These are phyloP conservation scores for Phialophora expanda DNA, from an alignment of 2,329 filamentous ascomycete species.

Conservation along the genomic window DNA sequence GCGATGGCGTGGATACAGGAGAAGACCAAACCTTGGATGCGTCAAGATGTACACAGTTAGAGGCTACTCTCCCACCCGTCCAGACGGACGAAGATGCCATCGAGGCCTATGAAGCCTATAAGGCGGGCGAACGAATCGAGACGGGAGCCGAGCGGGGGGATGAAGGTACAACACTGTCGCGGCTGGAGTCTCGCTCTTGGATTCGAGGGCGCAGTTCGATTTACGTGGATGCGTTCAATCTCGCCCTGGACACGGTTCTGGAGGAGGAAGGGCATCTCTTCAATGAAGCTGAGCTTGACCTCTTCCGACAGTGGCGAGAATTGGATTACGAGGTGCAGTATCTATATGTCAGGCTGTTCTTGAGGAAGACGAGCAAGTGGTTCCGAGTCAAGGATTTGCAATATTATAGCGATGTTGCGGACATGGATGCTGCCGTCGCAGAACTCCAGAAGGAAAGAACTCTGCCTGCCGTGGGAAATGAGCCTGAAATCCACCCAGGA, in stretches of 20 bases:
- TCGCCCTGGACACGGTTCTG: slow-evolving; percentile 86
- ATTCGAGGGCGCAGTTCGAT: slow-evolving; percentile 81
- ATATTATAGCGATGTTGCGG: slow-evolving; percentile 81
- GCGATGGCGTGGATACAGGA: slow-evolving; percentile 41
- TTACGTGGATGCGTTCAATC: slow-evolving; percentile 96
- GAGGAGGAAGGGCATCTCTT: slow-evolving; percentile 90
- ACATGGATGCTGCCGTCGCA: slow-evolving; percentile 69
- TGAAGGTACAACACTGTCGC: slow-evolving; percentile 53
- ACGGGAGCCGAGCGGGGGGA: slow-evolving; percentile 25
- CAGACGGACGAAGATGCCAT: slow-evolving; percentile 73
- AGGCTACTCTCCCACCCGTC: slow-evolving; percentile 72
- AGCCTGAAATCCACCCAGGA: slow-evolving; percentile 50
- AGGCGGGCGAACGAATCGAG: slow-evolving; percentile 57
- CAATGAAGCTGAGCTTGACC: slow-evolving; percentile 72
- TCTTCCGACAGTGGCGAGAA: slow-evolving; percentile 77
- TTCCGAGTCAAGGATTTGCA: slow-evolving; percentile 78
- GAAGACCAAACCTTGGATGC: slow-evolving; percentile 41
- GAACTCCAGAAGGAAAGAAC: slow-evolving; percentile 64
- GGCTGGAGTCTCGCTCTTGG: slow-evolving; percentile 68
- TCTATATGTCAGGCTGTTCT: slow-evolving; percentile 86
- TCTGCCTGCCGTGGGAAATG: slow-evolving; percentile 56
- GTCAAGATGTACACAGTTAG: slow-evolving; percentile 67
- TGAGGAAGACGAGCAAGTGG: slow-evolving; percentile 91
- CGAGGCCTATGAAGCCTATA: slow-evolving; percentile 75
- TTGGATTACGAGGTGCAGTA: slow-evolving; percentile 88